These are phyloP conservation scores for Tritrichomonas musculus DNA, from an alignment of 208 protist species.

Conservation along the genomic window DNA sequence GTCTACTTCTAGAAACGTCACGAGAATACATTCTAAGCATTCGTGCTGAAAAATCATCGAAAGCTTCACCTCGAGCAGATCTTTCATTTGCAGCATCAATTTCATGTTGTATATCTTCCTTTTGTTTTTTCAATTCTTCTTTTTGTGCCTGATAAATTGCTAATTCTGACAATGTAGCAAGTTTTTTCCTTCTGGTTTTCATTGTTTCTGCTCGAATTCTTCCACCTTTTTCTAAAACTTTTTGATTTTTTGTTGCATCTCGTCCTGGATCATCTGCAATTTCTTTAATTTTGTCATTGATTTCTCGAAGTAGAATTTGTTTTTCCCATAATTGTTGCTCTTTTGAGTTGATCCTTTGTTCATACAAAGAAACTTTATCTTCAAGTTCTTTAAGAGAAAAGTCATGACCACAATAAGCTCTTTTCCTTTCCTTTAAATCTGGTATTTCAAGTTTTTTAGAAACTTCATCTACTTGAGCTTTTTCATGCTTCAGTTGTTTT, in stretches of 20 bases:
- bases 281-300: not conserved
- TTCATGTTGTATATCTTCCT: not conserved
- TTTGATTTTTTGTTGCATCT: not conserved
- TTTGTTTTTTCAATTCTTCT: not conserved
- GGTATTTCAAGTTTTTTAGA: conserved; percentile 12
- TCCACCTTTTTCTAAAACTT: not conserved
- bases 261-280: not conserved
- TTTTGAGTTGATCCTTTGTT: conserved; percentile 9
- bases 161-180: not conserved
- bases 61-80: not conserved
- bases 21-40: not conserved
- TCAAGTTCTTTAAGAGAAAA: conserved; percentile 1
- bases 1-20: not conserved
- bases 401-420: not conserved
- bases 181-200: not conserved
- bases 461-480: not conserved
- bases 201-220: not conserved
- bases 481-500: not conserved
- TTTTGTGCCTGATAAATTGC: conserved; percentile 14
- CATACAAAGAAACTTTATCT: not conserved
- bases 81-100: not conserved
- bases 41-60: not conserved
- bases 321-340: conserved; percentile 20
- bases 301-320: not conserved
- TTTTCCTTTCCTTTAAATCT: not conserved